These are phyloP conservation scores for Aspergillus ellipticus DNA, from an alignment of 495 filamentous ascomycete species.

Conservation along the genomic window DNA sequence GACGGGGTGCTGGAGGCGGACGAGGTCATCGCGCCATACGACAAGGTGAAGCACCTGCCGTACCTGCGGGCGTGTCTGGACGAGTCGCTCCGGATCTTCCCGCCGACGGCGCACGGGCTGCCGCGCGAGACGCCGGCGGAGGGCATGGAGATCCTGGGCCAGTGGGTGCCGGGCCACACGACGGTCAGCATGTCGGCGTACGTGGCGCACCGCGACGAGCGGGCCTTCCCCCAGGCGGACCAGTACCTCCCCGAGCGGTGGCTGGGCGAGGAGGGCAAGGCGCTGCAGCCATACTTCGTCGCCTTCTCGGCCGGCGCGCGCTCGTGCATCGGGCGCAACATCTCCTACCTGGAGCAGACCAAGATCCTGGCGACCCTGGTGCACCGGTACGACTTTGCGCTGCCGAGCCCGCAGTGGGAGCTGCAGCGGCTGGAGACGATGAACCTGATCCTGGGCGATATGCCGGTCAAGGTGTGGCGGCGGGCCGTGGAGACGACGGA, in stretches of 20 bases:
- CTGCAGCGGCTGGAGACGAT: slow-evolving; percentile 35
- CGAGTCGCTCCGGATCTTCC: slow-evolving; percentile 44
- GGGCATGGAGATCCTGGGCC: slow-evolving; percentile 35
- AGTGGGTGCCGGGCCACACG: slow-evolving; percentile 35
- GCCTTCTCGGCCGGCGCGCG: slow-evolving; percentile 40
- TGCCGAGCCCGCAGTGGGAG: slow-evolving; percentile 37
- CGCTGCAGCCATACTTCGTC: slow-evolving; percentile 40
- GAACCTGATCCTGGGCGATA: slow-evolving; percentile 34
- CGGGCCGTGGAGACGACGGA: slow-evolving; percentile 11
- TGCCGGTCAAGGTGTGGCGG: slow-evolving; percentile 45
- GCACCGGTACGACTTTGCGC: slow-evolving; percentile 41
- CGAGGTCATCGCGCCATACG: slow-evolving; percentile 38
- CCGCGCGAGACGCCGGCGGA: slow-evolving; percentile 36
- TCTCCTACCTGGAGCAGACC: slow-evolving; percentile 43
- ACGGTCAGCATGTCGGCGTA: slow-evolving; percentile 32
- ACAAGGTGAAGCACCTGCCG: slow-evolving; percentile 40
- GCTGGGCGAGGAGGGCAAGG: slow-evolving; percentile 36
- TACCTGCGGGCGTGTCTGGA: slow-evolving; percentile 46
- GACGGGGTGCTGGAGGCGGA: slow-evolving; percentile 39
- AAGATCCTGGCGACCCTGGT: slow-evolving; percentile 40
- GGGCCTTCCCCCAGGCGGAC: slow-evolving; percentile 28
- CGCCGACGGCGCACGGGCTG: slow-evolving; percentile 32
- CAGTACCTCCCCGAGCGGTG: slow-evolving; percentile 37
- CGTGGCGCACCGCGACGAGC: slow-evolving; percentile 29
- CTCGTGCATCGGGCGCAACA: slow-evolving; percentile 45